Evolutionary conservation across 2,329 filamentous ascomycete genomes (phyloP).

Genomic region (Juglanconis oblonga): DNA sequence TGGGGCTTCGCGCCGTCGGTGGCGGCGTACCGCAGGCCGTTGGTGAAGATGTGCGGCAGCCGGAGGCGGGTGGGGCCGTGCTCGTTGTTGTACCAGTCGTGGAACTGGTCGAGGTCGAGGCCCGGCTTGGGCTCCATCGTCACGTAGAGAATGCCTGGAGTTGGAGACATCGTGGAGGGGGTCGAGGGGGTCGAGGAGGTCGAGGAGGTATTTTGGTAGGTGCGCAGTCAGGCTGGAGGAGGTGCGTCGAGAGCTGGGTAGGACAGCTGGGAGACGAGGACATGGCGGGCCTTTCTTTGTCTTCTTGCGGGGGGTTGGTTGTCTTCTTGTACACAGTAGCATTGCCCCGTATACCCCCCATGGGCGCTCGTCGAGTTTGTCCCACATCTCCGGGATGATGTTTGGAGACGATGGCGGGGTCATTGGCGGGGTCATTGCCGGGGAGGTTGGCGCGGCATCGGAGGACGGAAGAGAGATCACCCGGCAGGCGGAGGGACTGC

Average conservation of each 20-base stretch:
- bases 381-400: background rate
- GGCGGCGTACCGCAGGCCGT: slow-evolving; percentile 76
- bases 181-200: background rate
- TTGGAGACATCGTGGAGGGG: slow-evolving; percentile 24
- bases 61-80: slow-evolving; percentile 80
- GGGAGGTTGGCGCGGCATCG: background rate
- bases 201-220: background rate
- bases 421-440: background rate
- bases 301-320: background rate
- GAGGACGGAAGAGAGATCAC: slow-evolving; percentile 5
- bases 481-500: background rate
- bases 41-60: slow-evolving; percentile 68
- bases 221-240: background rate
- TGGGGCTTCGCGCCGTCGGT: slow-evolving; percentile 60
- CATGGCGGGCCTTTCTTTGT: background rate
- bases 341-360: background rate
- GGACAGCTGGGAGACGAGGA: background rate
- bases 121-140: slow-evolving; percentile 76
- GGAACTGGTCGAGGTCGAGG: slow-evolving; percentile 68
- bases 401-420: background rate
- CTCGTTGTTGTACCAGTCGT: slow-evolving; percentile 94
- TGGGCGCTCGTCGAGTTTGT: background rate
- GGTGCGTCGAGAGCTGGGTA: no score
- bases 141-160: slow-evolving; percentile 74
- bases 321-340: slow-evolving; percentile 29